phyloP scores from a whole-genome alignment of 2,329 filamentous ascomycete species.

The Didymella exigua region DNA sequence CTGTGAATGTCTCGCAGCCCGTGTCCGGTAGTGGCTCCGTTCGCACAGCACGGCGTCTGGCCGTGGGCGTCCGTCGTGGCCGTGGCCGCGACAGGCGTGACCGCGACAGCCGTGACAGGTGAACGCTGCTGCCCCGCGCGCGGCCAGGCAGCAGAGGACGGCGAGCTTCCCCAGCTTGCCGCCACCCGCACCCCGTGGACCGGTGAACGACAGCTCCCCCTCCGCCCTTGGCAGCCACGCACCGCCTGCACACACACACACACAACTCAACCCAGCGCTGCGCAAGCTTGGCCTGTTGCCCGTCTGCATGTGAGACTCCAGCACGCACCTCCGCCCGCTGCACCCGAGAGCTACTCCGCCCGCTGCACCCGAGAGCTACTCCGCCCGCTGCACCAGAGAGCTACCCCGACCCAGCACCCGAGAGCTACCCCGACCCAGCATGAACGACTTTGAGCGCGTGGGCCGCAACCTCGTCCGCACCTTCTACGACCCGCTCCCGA shows the following conservation, averaged over 20 bases:
- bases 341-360: too few relatives aligned
- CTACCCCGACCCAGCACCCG: conserved; percentile 9
- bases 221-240: conserved; percentile 7
- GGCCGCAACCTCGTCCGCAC: conserved; percentile 82
- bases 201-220: not conserved
- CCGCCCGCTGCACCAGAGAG: too few relatives aligned
- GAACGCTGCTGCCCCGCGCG: not conserved
- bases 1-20: not conserved
- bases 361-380: too few relatives aligned
- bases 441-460: conserved; percentile 76
- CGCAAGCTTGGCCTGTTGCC: not conserved
- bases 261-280: not conserved
- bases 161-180: conserved; percentile 4
- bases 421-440: conserved; percentile 36
- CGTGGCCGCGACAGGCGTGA: not conserved
- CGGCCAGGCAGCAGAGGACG: conserved; percentile 17
- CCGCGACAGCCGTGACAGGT: conserved; percentile 6
- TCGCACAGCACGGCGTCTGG: not conserved
- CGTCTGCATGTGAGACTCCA: conserved; percentile 22
- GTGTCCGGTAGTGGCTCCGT: too few relatives aligned
- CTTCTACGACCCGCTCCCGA: conserved; percentile 89
- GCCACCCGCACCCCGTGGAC: not conserved
- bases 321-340: conserved; percentile 9
- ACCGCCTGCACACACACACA: too few relatives aligned
- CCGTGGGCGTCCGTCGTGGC: not conserved